A percentile compares a stretch with the other conserved stretches of the same genome.
phyloP scores from a whole-genome alignment of 345 rosid species.

The Atalantia buxifolia region DNA sequence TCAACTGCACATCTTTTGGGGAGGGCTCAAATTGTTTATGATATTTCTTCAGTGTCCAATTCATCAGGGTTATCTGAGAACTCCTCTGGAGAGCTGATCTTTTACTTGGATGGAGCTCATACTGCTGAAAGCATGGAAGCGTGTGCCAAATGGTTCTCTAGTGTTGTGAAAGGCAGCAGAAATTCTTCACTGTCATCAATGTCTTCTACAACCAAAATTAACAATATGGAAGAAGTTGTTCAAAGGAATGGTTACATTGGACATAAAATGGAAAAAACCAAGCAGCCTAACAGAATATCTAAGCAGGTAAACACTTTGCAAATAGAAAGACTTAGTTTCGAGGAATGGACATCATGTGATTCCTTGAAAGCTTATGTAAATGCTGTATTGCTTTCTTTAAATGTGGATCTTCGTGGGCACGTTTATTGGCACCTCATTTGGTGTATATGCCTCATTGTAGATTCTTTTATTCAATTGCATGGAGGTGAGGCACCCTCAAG shows the following conservation, averaged over 20 bases:
- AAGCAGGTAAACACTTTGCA: conserved; percentile 50
- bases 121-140: conserved; percentile 97
- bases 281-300: conserved; percentile 35
- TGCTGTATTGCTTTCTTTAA: background rate
- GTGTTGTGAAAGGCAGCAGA: conserved; percentile 40
- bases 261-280: conserved; percentile 18
- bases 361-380: conserved; percentile 4
- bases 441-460: conserved; percentile 30
- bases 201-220: conserved; percentile 19
- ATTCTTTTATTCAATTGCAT: conserved; percentile 89
- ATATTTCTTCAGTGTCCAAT: conserved; percentile 34
- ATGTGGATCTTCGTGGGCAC: background rate
- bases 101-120: conserved; percentile 97
- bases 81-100: conserved; percentile 57
- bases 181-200: conserved; percentile 19
- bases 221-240: conserved; percentile 15
- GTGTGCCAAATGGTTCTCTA: conserved; percentile 85
- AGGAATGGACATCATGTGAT: background rate
- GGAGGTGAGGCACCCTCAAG: conserved; percentile 83
- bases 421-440: conserved; percentile 7
- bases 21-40: conserved; percentile 76
- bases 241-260: conserved; percentile 38
- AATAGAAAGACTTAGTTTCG: background rate
- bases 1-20: conserved; percentile 73
- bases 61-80: conserved; percentile 29